A percentile compares a stretch with the other conserved stretches of the same genome.
These are phyloP conservation scores for Sclerotinia subarctica DNA, from an alignment of 2,329 filamentous ascomycete genomes.

Conservation along the genomic window DNA sequence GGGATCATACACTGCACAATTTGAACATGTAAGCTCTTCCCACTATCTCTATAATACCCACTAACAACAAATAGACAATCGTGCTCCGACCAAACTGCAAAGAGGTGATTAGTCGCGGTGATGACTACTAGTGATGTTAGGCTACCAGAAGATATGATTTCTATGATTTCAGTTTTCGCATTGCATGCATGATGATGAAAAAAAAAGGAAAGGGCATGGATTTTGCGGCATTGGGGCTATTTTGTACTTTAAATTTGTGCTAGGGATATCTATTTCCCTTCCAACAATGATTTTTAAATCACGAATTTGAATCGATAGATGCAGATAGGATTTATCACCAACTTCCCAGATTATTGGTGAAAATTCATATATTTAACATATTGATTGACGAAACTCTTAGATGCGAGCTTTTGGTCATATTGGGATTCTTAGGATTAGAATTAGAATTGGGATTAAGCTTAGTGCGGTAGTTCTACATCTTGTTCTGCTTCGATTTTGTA, in stretches of 20 bases:
- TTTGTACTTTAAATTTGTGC: background rate
- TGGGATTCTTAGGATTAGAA: too few species aligned
- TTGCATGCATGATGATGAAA: conserved; percentile 13
- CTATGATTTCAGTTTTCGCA: conserved; percentile 4
- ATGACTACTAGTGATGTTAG: conserved; percentile 61
- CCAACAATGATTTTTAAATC: background rate
- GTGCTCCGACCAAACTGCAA: conserved; percentile 75
- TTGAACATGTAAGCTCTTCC: conserved; percentile 68
- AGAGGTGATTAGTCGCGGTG: conserved; percentile 81
- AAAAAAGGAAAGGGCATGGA: conserved; percentile 2
- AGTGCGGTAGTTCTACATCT: too few species aligned
- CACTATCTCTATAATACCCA: conserved; percentile 18
- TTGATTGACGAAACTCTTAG: too few species aligned
- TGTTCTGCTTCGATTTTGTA: too few species aligned
- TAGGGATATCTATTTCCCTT: background rate
- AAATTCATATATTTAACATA: too few species aligned
- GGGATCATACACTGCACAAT: conserved; percentile 92
- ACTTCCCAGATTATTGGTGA: too few species aligned
- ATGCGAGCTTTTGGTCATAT: too few species aligned
- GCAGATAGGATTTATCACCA: too few species aligned
- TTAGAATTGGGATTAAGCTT: too few species aligned
- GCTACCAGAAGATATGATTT: background rate
- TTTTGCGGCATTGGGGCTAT: conserved; percentile 8
- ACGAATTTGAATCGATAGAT: too few species aligned
- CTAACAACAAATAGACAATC: conserved; percentile 63